phyloP scores from a whole-genome alignment of 495 filamentous ascomycete species.

The Bryoglossum gracile region DNA sequence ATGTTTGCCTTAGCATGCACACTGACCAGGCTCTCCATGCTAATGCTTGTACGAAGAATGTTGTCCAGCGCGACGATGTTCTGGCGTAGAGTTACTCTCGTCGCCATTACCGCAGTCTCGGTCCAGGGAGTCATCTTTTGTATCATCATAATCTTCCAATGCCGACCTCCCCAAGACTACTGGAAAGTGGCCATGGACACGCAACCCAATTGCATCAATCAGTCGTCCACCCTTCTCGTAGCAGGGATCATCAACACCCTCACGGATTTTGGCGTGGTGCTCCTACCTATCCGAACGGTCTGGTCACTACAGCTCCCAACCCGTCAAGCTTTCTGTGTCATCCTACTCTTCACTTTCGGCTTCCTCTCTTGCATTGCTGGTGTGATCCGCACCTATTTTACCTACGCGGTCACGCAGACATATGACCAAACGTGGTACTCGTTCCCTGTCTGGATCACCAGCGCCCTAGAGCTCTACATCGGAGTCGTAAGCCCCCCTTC shows the following conservation, averaged over 20 bases:
- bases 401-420: conserved; percentile 25
- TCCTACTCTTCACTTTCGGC: conserved; percentile 52
- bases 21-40: conserved; percentile 20
- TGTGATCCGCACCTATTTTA: conserved; percentile 38
- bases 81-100: conserved; percentile 27
- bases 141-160: conserved; percentile 47
- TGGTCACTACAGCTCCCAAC: conserved; percentile 47
- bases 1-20: conserved; percentile 12
- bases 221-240: conserved; percentile 40
- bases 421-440: conserved; percentile 45
- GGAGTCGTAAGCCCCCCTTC: conserved; percentile 45
- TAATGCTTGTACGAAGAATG: conserved; percentile 17
- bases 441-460: conserved; percentile 46
- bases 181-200: conserved; percentile 37
- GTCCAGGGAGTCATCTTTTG: conserved; percentile 41
- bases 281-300: conserved; percentile 52
- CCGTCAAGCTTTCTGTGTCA: conserved; percentile 47
- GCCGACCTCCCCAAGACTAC: conserved; percentile 45
- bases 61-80: conserved; percentile 20
- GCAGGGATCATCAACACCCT: conserved; percentile 54
- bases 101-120: conserved; percentile 38
- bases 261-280: conserved; percentile 49
- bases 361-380: conserved; percentile 52
- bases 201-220: conserved; percentile 45
- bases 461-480: conserved; percentile 50